Percentiles rank a stretch among this genome's conserved stretches.
Evolutionary conservation across 345 rosid species (phyloP).

Genomic region (Iberis pinnata): DNA sequence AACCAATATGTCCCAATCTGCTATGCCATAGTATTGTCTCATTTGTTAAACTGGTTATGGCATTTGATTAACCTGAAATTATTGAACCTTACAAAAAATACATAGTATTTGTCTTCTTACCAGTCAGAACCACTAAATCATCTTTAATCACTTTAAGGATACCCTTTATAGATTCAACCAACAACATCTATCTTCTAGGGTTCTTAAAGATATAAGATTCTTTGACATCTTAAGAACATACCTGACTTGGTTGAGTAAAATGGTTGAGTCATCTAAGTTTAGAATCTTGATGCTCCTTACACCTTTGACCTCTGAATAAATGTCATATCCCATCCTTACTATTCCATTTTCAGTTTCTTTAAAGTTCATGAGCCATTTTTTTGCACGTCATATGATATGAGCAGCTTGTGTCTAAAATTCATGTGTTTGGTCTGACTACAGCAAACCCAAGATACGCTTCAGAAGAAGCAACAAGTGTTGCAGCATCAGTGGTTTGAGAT

Average conservation of each 20-base stretch:
- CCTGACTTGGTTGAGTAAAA: not conserved
- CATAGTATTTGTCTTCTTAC: not conserved
- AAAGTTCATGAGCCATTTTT: not conserved
- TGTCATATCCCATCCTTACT: not conserved
- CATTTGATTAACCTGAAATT: not conserved
- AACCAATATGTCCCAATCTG: not conserved
- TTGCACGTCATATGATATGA: not conserved
- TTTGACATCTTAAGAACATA: not conserved
- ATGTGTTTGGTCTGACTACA: not conserved
- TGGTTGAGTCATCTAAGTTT: not conserved
- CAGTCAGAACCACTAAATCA: not conserved
- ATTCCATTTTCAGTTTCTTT: not conserved
- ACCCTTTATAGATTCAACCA: not conserved
- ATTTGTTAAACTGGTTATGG: accelerated
- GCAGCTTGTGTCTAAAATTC: not conserved
- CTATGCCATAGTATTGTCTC: not conserved
- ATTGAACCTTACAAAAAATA: not conserved
- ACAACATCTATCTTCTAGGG: not conserved
- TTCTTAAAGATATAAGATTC: not conserved
- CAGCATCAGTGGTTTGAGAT: too few species aligned
- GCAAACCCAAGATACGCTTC: not conserved
- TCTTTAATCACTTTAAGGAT: not conserved
- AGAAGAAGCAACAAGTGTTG: too few species aligned
- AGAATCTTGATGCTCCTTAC: accelerated
- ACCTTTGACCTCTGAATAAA: not conserved